Base-by-base conservation (phyloP, 208 protist species). In the Wallacemonas collosoma region DNA sequence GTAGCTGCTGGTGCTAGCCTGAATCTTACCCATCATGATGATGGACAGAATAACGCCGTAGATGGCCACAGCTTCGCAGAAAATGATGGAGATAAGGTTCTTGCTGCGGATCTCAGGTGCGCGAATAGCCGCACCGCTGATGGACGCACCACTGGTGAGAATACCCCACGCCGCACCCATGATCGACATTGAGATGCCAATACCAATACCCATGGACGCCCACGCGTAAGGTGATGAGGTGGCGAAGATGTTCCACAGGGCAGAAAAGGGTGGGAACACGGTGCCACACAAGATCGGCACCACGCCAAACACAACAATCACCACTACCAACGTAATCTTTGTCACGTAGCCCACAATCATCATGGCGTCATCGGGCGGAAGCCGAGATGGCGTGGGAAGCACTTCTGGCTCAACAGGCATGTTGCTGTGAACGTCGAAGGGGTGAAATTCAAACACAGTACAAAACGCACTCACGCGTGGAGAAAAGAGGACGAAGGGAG, bases 41-140 rank as follows among this genome's bases (percentile, higher is more conserved):
- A 99, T 99, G 45, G 98, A 95, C 38, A 99, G 90, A 79, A 99
- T 99, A 71, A 99, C 98, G 57, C 98, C 98, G 86, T 99, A 99
- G 71, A 99, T 99, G 54, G 98, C 98, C 1, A 99, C 97, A 48
- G 98, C 98, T 83, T 99, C 98, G 86, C 98, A 99, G 83, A 99
- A 99, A 82, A 99, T 98, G 76, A 99, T 98, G 39, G 90, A 98
- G 61, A 97, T 97, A 6, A 98, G 81, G 70, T 98, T 98, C 76
- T 98, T 98, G 73, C 90, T 97, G 39, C 93, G 83, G 71, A 97
- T 97, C 54, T 95, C 81, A 15, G 93, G 93, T 0, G 90, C 83
- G 48, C 90, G 89, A 72, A 96, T 95, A 12, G 91, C 90, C 0
- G 91, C 91, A 56, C 93, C 93, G 71, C 87, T 93, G 72, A 97